Percentiles rank a stretch among this genome's conserved stretches.
These are phyloP conservation scores for Aspergillus sp. DNA, from an alignment of 2,329 filamentous ascomycete genomes.

Conservation along the genomic window DNA sequence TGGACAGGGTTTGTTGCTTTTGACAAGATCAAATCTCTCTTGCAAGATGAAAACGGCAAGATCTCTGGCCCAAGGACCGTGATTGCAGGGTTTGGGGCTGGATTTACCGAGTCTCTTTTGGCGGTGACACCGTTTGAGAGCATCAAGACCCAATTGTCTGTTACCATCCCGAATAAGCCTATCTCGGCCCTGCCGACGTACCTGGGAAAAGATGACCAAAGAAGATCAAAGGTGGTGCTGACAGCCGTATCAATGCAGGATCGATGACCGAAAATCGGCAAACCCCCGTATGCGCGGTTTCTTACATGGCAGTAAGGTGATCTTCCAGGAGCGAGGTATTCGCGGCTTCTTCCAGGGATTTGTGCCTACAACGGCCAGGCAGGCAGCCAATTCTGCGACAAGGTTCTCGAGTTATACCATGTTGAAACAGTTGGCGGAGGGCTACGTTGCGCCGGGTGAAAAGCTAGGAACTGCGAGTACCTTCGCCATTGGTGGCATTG, in stretches of 20 bases:
- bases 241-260: conserved; percentile 51
- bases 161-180: conserved; percentile 10
- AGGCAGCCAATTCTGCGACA: conserved; percentile 90
- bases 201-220: background rate
- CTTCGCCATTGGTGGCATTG: conserved; percentile 85
- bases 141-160: conserved; percentile 90
- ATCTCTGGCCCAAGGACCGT: conserved; percentile 89
- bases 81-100: conserved; percentile 89
- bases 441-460: conserved; percentile 90
- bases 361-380: conserved; percentile 87
- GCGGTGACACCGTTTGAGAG: conserved; percentile 97
- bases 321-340: conserved; percentile 82
- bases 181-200: background rate
- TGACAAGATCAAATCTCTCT: conserved; percentile 83
- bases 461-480: conserved; percentile 86
- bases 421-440: conserved; percentile 85
- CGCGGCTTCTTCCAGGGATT: conserved; percentile 97
- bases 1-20: conserved; percentile 82
- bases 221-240: background rate
- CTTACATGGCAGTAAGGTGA: conserved; percentile 83
- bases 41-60: conserved; percentile 81
- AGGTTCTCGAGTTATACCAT: conserved; percentile 90
- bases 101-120: conserved; percentile 87
- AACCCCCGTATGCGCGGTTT: conserved; percentile 90
- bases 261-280: conserved; percentile 86